A percentile compares a stretch with the other conserved stretches of the same genome.
Conservation (phyloP, 169 alveolate species). For the Cryptosporidium ubiquitum region DNA sequence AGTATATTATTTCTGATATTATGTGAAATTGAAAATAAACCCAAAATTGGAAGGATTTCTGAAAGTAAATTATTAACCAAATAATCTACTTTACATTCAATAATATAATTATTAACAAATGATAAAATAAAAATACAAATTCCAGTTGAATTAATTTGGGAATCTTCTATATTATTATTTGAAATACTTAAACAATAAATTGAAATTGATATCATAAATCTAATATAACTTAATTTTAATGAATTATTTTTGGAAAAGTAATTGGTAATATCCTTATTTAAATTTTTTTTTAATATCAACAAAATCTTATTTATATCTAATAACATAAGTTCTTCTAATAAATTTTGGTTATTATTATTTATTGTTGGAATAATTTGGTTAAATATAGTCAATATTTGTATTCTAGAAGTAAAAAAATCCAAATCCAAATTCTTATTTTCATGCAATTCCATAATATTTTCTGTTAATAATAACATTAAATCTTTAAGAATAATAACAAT, state of each 20-base stretch:
- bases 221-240: background rate
- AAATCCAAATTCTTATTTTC: background rate
- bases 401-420: conserved; percentile 29
- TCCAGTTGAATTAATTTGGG: background rate
- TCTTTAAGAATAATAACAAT: conserved; percentile 1
- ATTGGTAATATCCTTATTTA: background rate
- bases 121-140: background rate
- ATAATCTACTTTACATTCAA: conserved; percentile 3
- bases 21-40: conserved; percentile 36
- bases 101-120: conserved; percentile 13
- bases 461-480: background rate
- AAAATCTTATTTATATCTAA: background rate
- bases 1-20: conserved; percentile 28
- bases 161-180: background rate
- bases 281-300: background rate
- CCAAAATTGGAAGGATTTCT: conserved; percentile 45
- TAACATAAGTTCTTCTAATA: background rate
- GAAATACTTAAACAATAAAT: conserved; percentile 48
- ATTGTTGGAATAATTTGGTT: background rate
- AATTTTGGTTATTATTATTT: background rate
- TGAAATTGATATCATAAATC: conserved; percentile 45
- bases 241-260: background rate
- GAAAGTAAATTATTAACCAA: conserved; percentile 17
- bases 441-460: background rate
- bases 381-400: conserved; percentile 24